Base-by-base conservation (phyloP, 2,329 filamentous ascomycete species). In the Teratosphaeria nubilosa region DNA sequence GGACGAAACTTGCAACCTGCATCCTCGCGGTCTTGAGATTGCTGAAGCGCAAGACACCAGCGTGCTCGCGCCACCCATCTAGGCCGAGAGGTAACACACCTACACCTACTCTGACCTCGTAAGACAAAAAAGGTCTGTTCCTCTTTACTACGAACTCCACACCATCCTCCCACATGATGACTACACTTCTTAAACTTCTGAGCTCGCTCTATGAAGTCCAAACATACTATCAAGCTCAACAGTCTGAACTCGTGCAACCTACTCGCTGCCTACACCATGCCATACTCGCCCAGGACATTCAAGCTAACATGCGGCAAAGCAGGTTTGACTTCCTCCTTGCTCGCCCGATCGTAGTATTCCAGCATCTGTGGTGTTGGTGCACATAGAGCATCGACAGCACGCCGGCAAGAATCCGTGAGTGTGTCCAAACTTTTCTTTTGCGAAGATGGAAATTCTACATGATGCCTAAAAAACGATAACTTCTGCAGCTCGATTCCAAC, bases 151-250 rank as follows among this genome's bases (percentile, higher is more conserved):
- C 50, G 6, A 9, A 37, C 50, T 51, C 32, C 10, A 27, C 5
- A 22, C 30, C 10, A 31, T 32, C 32, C 14, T 34, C 24, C 51
- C 27, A 27, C 16, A 53, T 56, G 57, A 59, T 59, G 57, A 59
- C 30, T 22, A 56, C 30, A 16, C 20, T 32, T 52, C 55, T 31
- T 53, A 56, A 16, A 51, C 55, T 57, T 57, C 55, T 24, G 54
- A 58, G 56, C 53, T 50, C 27, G 54, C 58, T 63, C 64, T 59
- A 70, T 72, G 70, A 72, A 62, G 65, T 59, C 66, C 63, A 53
- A 68, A 65, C 41, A 48, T 10, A 6, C 64, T 65, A 70, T 71
- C 77, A 80, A 80, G 77, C 78, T 80, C 77, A 80, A 80, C 77
- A 80, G 74, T 76, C 76, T 80, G 78, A 81, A 71, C 45, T 22